phyloP scores from a whole-genome alignment of 176 grass and related monocot genomes.

The sorghum (Sorghum bicolor) region DNA sequence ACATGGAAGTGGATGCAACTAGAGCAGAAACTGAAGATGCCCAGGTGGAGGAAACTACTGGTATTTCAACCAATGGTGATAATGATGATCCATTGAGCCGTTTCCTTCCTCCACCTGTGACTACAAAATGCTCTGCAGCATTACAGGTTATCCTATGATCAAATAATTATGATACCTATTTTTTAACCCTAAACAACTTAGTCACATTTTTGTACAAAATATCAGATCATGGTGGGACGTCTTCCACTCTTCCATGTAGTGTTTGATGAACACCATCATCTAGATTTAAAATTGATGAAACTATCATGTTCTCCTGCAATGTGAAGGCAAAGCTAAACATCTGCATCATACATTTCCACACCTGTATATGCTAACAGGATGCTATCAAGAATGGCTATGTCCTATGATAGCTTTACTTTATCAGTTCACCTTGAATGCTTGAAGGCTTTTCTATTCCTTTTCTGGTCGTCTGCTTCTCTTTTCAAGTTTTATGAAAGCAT shows the following conservation, averaged over 20 bases:
- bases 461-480: conserved; percentile 1
- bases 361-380: not conserved
- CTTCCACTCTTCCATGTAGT: not conserved
- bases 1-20: conserved; percentile 46
- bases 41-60: conserved; percentile 54
- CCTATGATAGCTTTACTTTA: not conserved
- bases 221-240: not conserved
- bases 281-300: not conserved
- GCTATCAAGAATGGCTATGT: not conserved
- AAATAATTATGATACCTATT: not conserved
- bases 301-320: not conserved
- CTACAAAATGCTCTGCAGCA: conserved; percentile 60
- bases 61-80: conserved; percentile 40
- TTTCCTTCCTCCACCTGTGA: conserved; percentile 64
- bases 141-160: conserved; percentile 56
- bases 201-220: not conserved
- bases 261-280: not conserved
- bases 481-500: not conserved
- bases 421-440: not conserved
- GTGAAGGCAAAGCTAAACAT: not conserved
- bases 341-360: not conserved
- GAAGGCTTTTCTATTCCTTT: not conserved
- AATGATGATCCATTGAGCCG: conserved; percentile 52
- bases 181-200: not conserved
- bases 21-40: conserved; percentile 45